Percentiles rank a stretch among this genome's conserved stretches.
Conservation (phyloP, 352 stramenopile genomes). For the Peronosclerospora sorghi region DNA sequence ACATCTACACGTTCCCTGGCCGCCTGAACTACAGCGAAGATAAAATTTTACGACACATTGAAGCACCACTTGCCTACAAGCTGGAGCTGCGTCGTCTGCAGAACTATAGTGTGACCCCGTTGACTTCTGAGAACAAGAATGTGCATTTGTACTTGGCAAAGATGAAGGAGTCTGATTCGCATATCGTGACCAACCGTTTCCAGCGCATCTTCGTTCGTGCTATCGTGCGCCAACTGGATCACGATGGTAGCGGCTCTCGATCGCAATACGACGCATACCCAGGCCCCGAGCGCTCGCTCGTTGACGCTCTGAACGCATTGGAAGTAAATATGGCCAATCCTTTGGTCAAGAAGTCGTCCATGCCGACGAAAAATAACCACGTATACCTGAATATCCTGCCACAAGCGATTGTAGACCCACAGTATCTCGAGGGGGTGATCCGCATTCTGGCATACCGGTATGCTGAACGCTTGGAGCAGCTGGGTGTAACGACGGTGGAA, state of each 20-base stretch:
- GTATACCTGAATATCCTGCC: too few relatives aligned
- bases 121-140: slow-evolving; percentile 92
- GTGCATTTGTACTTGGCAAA: slow-evolving; percentile 97
- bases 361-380: slow-evolving; percentile 98
- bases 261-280: slow-evolving; percentile 86
- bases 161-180: slow-evolving; percentile 75
- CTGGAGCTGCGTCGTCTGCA: slow-evolving; percentile 95
- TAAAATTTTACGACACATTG: slow-evolving; percentile 96
- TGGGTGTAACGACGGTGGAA: too few relatives aligned
- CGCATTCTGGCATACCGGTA: too few relatives aligned
- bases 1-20: slow-evolving; percentile 86
- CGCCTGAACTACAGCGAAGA: slow-evolving; percentile 93
- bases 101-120: slow-evolving; percentile 94
- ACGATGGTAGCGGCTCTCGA: slow-evolving; percentile 50
- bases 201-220: slow-evolving; percentile 94
- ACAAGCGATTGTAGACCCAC: too few relatives aligned
- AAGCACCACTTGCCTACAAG: slow-evolving; percentile 95
- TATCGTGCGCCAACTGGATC: slow-evolving; percentile 87
- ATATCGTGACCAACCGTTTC: slow-evolving; percentile 81
- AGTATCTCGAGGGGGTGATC: too few relatives aligned
- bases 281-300: slow-evolving; percentile 94
- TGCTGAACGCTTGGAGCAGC: too few relatives aligned
- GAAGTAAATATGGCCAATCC: slow-evolving; percentile 93
- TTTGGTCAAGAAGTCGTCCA: slow-evolving; percentile 74
- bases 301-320: slow-evolving; percentile 96